Percentiles rank a stretch among this genome's conserved stretches.
These are phyloP conservation scores for Scutellaria barbata DNA, from an alignment of 257 asterid species.

Conservation along the genomic window DNA sequence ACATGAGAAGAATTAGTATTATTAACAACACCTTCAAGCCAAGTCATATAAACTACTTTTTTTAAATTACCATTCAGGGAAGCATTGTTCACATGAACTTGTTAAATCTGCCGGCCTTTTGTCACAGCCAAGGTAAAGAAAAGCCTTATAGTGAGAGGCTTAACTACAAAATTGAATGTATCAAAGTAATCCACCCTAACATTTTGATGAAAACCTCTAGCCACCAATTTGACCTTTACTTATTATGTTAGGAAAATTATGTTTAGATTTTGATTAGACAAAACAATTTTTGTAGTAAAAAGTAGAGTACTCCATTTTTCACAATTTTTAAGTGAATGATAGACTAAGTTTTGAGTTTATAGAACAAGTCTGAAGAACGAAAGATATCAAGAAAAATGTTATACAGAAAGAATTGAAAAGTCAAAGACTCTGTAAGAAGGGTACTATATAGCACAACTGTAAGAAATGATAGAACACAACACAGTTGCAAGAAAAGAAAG, in stretches of 20 bases:
- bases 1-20: background rate
- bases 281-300: background rate
- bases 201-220: background rate
- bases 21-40: background rate
- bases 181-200: background rate
- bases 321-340: too few species aligned
- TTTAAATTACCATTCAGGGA: background rate
- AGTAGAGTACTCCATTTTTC: too few species aligned
- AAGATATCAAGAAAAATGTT: too few species aligned
- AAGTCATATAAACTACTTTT: background rate
- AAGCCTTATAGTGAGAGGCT: background rate
- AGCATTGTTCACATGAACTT: background rate
- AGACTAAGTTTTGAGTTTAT: too few species aligned
- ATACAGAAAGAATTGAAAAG: too few species aligned
- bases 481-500: too few species aligned
- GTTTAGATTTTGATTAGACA: too few species aligned
- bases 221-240: background rate
- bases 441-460: too few species aligned
- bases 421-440: too few species aligned
- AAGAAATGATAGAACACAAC: too few species aligned
- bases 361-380: too few species aligned
- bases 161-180: background rate
- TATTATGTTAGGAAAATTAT: background rate
- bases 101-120: background rate
- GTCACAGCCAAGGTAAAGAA: background rate